A percentile compares a stretch with the other conserved stretches of the same genome.
Conservation (phyloP, 345 rosid species). For the Rhodomyrtus tomentosa region DNA sequence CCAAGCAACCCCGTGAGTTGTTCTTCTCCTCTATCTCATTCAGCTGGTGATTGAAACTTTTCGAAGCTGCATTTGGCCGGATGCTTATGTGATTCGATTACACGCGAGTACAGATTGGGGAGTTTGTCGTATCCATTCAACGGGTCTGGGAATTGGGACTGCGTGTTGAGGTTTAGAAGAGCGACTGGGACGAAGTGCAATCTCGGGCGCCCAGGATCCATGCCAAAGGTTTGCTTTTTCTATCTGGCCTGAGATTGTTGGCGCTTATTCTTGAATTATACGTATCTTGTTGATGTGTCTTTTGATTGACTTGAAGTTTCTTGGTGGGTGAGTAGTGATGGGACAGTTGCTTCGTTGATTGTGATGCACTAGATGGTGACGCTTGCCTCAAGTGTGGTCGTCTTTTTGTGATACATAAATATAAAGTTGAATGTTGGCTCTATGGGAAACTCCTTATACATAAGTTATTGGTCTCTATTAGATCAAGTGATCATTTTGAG, state of each 20-base stretch:
- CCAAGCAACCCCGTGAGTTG: background rate
- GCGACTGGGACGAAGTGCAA: background rate
- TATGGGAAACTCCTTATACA: background rate
- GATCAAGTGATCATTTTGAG: background rate
- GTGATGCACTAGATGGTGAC: background rate
- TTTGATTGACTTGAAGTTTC: background rate
- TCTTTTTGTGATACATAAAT: background rate
- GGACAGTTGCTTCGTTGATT: background rate
- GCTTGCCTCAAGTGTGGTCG: background rate
- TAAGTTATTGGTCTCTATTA: background rate
- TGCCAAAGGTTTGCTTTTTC: background rate
- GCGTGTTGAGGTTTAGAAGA: background rate
- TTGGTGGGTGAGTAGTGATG: background rate
- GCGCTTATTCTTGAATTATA: background rate
- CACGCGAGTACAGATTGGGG: background rate
- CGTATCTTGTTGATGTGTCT: background rate
- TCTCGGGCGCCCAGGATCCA: background rate
- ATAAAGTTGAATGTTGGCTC: background rate
- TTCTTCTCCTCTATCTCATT: background rate
- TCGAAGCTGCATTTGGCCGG: background rate
- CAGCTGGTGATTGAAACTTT: background rate
- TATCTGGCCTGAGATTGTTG: background rate
- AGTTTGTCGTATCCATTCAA: background rate
- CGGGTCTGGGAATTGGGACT: background rate
- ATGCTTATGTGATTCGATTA: background rate